These are phyloP conservation scores for Annulohypoxylon moriforme DNA, from an alignment of 495 filamentous ascomycete genomes.

Conservation along the genomic window DNA sequence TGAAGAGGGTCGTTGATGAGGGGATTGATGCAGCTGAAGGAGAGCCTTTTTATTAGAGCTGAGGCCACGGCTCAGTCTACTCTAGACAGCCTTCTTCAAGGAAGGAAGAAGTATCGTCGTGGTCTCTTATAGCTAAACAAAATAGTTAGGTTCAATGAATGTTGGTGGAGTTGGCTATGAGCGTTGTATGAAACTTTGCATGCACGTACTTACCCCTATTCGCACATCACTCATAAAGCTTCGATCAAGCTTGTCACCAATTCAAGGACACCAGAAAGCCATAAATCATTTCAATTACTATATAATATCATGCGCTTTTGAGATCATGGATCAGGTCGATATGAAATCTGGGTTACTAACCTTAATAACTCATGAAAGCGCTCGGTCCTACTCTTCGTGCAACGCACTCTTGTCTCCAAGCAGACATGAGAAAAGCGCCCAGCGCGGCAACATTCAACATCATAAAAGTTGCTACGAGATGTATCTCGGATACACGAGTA, in stretches of 20 bases:
- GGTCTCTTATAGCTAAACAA: too few species aligned
- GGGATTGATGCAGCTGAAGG: constrained; percentile 73
- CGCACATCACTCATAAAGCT: background rate
- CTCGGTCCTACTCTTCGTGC: background rate
- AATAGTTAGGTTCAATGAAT: background rate
- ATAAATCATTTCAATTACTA: background rate
- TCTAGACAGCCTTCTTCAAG: background rate
- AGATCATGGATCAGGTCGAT: background rate
- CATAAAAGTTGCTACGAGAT: constrained; percentile 19
- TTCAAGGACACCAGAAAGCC: background rate
- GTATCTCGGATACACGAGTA: constrained; percentile 22
- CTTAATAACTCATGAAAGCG: background rate
- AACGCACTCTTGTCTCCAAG: constrained; percentile 10
- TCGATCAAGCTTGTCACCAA: background rate
- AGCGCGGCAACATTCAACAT: constrained; percentile 24
- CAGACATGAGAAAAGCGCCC: constrained; percentile 5
- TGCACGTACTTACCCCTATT: too few species aligned
- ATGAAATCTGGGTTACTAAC: background rate
- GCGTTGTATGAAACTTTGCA: too few species aligned
- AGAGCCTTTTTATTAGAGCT: constrained; percentile 55
- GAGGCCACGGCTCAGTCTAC: background rate
- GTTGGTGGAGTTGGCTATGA: background rate
- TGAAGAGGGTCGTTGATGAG: constrained; percentile 70
- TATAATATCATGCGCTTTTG: background rate
- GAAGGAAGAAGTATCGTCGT: background rate